A percentile compares a stretch with the other conserved stretches of the same genome.
Evolutionary conservation across 192 early-diverging fungal species (phyloP).

Genomic region (Rhizoclosmatium sp.): DNA sequence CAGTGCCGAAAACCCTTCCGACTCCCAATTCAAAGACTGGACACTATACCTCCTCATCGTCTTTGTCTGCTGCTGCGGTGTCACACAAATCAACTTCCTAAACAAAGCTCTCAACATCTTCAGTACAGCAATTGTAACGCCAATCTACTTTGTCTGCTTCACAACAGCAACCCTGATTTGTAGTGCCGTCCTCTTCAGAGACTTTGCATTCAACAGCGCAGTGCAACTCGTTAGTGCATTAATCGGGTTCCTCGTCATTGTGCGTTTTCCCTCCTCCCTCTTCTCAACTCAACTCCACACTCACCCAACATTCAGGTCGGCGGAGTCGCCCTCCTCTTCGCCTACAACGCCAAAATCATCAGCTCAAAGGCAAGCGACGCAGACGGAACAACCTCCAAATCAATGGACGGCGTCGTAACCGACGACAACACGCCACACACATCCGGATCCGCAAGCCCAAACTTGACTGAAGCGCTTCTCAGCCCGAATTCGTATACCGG

Average conservation of each 20-base stretch:
- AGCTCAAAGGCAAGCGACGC: neutral
- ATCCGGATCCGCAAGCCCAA: neutral
- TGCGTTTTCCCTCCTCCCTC: slow-evolving; percentile 27
- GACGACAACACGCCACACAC: neutral
- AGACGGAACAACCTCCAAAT: neutral
- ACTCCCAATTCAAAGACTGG: slow-evolving; percentile 74
- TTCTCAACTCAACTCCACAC: neutral
- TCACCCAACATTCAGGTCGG: slow-evolving; percentile 40
- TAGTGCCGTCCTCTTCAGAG: slow-evolving; percentile 70
- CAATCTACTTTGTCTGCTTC: slow-evolving; percentile 80
- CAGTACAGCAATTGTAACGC: slow-evolving; percentile 77
- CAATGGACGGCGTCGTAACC: neutral
- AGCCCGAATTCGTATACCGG: neutral
- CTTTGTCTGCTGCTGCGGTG: slow-evolving; percentile 60
- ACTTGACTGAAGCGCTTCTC: neutral
- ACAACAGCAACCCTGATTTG: slow-evolving; percentile 70
- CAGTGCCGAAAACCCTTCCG: slow-evolving; percentile 48
- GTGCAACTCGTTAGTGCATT: slow-evolving; percentile 42
- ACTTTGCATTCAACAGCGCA: slow-evolving; percentile 53
- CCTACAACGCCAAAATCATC: slow-evolving; percentile 42
- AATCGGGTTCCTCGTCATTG: slow-evolving; percentile 60
- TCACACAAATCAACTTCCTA: slow-evolving; percentile 73
- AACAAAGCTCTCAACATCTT: slow-evolving; percentile 77
- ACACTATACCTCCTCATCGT: slow-evolving; percentile 66
- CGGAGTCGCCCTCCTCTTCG: slow-evolving; percentile 60